Percentiles rank a stretch among this genome's conserved stretches.
Conservation (phyloP, 202 grass and related monocot genomes). For the Setaria viridis region DNA sequence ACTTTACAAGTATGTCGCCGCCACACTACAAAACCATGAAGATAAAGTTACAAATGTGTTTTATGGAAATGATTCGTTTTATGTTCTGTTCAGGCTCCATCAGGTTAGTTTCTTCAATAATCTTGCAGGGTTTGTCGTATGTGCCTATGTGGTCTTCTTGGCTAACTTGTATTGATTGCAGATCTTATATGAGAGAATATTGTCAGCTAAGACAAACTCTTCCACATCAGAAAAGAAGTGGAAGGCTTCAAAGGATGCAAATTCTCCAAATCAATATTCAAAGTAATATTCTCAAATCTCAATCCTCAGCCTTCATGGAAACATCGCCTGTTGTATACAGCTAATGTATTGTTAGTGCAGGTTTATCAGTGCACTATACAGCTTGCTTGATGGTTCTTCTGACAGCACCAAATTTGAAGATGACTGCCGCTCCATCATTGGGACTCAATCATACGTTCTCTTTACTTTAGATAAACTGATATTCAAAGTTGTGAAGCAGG, state of each 20-base stretch:
- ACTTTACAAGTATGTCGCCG: slow-evolving; percentile 72
- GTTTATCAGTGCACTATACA: slow-evolving; percentile 83
- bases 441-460: slow-evolving; percentile 91
- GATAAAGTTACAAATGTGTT: slow-evolving; percentile 67
- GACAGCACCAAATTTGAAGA: slow-evolving; percentile 99
- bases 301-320: slow-evolving; percentile 3
- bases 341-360: slow-evolving; percentile 56
- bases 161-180: slow-evolving; percentile 52
- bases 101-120: slow-evolving; percentile 69
- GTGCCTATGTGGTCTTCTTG: slow-evolving; percentile 43
- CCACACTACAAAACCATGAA: slow-evolving; percentile 34
- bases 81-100: slow-evolving; percentile 88
- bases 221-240: slow-evolving; percentile 86
- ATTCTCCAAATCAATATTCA: slow-evolving; percentile 79
- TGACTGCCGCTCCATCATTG: slow-evolving; percentile 86
- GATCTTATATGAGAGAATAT: slow-evolving; percentile 90
- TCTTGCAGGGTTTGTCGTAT: neutral
- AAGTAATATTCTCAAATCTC: slow-evolving; percentile 56
- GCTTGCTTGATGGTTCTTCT: slow-evolving; percentile 86
- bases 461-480: slow-evolving; percentile 99
- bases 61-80: slow-evolving; percentile 96
- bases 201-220: slow-evolving; percentile 92
- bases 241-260: slow-evolving; percentile 83
- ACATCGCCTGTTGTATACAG: neutral
- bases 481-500: slow-evolving; percentile 96